Evolutionary conservation across 1,284 basidiomycete species (phyloP), one percentile per base, ranked within the genome.

Genomic region (Sanghuangporus weigelae): DNA sequence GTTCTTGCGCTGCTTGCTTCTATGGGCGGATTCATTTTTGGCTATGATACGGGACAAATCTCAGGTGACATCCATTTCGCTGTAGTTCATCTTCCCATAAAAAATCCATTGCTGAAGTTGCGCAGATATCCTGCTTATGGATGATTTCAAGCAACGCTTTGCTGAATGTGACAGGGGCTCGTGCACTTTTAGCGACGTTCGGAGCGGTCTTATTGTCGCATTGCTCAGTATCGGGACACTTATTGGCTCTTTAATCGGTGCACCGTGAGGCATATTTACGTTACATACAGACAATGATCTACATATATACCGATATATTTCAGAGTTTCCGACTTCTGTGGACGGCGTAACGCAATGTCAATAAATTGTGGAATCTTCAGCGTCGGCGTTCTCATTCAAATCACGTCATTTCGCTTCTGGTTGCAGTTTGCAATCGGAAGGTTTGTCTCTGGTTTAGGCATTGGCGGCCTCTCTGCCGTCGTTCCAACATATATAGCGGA

Each of bases 401-500:
- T 87, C 42, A 71, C 80, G 2, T 67, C 85, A 1, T 73, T 74
- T 21, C 66, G 71, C 55, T 75, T 77, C 0, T 89, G 87, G 87
- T 78, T 80, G 53, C 86, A 89, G 70, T 79, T 85, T 68, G 84
- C 84, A 35, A 83, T 93, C 57, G 91, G 90, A 7, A 81, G 90
- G 31, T 77, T 91, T 49, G 74, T 92, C 60, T 81, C 84, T 49
- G 90, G 87, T 54, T 70, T 90, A 35, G 86, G 83, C 44, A 84
- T 92, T 48, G 90, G 90, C 36, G 87, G 86, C 0, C 79, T 92
- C 6, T 86, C 84, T 56, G 87, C 89, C 39, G 88, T 86, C 1
- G 90, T 94, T 0, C 92, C 92, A 1, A 86, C 89, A 82, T 90
- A 89, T 71, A 86, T 89, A 78, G 86, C 87, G 5, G 90, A 92